These are phyloP conservation scores for Aspergillus egyptiacus DNA, from an alignment of 495 filamentous ascomycete genomes.

Conservation along the genomic window DNA sequence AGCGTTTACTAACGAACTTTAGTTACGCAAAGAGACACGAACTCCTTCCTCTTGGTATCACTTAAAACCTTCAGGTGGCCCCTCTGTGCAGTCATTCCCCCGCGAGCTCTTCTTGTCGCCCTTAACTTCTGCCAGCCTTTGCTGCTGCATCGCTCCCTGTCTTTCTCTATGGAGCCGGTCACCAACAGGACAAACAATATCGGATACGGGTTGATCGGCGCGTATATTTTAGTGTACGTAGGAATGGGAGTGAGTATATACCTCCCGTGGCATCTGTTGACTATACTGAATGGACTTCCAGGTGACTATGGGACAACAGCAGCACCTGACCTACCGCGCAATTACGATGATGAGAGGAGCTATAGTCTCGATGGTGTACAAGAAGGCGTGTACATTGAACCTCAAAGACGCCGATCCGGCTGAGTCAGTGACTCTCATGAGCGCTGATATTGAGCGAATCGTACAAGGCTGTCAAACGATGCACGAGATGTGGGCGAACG, in stretches of 20 bases:
- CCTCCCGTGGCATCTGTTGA: background rate
- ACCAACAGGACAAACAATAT: constrained; percentile 38
- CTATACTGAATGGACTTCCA: constrained; percentile 22
- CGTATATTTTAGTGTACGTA: constrained; percentile 54
- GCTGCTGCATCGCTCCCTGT: constrained; percentile 49
- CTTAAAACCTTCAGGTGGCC: constrained; percentile 43
- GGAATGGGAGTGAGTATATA: constrained; percentile 52
- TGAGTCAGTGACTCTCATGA: constrained; percentile 56
- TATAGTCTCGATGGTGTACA: constrained; percentile 55
- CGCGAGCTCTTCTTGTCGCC: constrained; percentile 49
- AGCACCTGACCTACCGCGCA: constrained; percentile 52
- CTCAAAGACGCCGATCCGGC: constrained; percentile 45
- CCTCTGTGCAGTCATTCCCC: constrained; percentile 45
- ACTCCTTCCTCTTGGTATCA: constrained; percentile 14
- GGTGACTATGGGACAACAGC: constrained; percentile 42
- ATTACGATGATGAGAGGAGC: constrained; percentile 57
- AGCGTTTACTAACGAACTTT: constrained; percentile 6
- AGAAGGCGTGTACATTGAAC: constrained; percentile 41
- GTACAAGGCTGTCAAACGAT: constrained; percentile 42
- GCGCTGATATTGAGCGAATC: constrained; percentile 55
- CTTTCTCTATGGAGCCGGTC: constrained; percentile 40
- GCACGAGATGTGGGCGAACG: constrained; percentile 57
- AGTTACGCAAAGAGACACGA: constrained; percentile 13
- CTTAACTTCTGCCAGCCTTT: constrained; percentile 62
- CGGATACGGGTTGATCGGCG: constrained; percentile 61